Percentiles rank a stretch among this genome's conserved stretches.
These are phyloP conservation scores for Coemansia guatemalensis DNA, from an alignment of 192 early-diverging fungal genomes.

Conservation along the genomic window DNA sequence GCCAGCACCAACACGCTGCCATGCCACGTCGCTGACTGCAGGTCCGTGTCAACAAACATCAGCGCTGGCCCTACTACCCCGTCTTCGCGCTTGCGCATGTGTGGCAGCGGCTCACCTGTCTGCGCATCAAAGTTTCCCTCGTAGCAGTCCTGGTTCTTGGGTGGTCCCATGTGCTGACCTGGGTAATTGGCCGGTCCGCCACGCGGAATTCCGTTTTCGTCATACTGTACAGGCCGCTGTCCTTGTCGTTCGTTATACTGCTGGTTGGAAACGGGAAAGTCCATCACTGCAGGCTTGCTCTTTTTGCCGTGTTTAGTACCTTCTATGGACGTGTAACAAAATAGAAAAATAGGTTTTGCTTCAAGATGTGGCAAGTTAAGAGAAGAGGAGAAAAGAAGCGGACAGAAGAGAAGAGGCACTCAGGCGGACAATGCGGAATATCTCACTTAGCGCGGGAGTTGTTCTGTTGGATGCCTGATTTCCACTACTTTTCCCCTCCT, in stretches of 20 bases:
- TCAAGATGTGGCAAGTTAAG: constrained; percentile 5
- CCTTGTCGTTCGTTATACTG: constrained; percentile 34
- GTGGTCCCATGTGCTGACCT: constrained; percentile 10
- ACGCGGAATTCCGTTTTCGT: constrained; percentile 41
- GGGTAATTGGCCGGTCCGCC: constrained; percentile 49
- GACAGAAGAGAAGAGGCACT: constrained; percentile 7
- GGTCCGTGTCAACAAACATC: constrained; percentile 57
- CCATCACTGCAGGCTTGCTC: constrained; percentile 14
- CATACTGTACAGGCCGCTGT: constrained; percentile 24
- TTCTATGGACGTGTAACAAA: constrained; percentile 2
- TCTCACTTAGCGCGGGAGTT: too few relatives aligned
- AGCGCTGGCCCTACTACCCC: constrained; percentile 57
- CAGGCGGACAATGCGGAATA: too few relatives aligned
- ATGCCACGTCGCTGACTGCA: constrained; percentile 54
- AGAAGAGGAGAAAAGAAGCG: constrained; percentile 9
- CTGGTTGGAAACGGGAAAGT: constrained; percentile 41
- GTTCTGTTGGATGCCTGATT: too few relatives aligned
- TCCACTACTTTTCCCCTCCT: too few relatives aligned
- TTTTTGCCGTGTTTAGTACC: not conserved
- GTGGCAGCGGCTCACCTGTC: constrained; percentile 45
- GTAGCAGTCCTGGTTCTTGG: constrained; percentile 33
- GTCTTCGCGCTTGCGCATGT: constrained; percentile 42
- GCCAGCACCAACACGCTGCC: constrained; percentile 59
- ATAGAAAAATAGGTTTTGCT: not conserved
- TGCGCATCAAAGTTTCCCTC: constrained; percentile 53